Base-by-base conservation (phyloP, 225 moss, liverwort and hornwort species). In the Physcomitrium patens region DNA sequence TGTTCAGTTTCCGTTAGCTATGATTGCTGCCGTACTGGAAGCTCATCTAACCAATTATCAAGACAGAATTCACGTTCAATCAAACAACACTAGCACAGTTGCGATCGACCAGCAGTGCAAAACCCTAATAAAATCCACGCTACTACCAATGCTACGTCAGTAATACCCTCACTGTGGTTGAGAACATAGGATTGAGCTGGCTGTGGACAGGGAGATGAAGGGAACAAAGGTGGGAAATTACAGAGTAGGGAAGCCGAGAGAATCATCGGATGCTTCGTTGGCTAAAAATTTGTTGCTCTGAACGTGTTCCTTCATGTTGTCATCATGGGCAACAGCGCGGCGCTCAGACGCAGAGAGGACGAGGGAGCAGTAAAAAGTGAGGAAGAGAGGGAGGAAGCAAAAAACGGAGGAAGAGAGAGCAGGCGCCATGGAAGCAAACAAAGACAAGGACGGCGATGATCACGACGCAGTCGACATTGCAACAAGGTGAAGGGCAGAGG, bases 241-340 rank as follows among this genome's bases (percentile, higher is more conserved):
- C 87, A 95, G 65, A 63, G 76, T 54, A 54, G 91, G 86, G 42
- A 81, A 69, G 49, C 89, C 76, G 24, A 85, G 80, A n/a, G 62
- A 60, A 80, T 99, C 99, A 51, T 99, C 99, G 16, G 99, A 86
- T 16, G 99, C 93, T 49, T 95, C 81, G 20, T 93, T 86, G 0
- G 53, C 73, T 17, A 88, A 57, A 58, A 95, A 99, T 82, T 99
- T 95, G 81, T 95, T 99, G 62, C 77, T 81, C 61, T 79, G 62
- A 5, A 77, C 52, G 16, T 63, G 74, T 12, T 92, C 85, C 72
- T 93, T 89, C 91, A 91, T 89, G 75, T 91, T 93, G 51, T 86
- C 87, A 81, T 95, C 95, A 26, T 99, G 92, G 37, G 93, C 93
- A 74, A 89, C 91, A 41, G 91, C 86, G 68, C 82, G 71, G 61